These are phyloP conservation scores for Chrysanthemum seticuspe DNA, from an alignment of 129 eudicot genomes.

Conservation along the genomic window DNA sequence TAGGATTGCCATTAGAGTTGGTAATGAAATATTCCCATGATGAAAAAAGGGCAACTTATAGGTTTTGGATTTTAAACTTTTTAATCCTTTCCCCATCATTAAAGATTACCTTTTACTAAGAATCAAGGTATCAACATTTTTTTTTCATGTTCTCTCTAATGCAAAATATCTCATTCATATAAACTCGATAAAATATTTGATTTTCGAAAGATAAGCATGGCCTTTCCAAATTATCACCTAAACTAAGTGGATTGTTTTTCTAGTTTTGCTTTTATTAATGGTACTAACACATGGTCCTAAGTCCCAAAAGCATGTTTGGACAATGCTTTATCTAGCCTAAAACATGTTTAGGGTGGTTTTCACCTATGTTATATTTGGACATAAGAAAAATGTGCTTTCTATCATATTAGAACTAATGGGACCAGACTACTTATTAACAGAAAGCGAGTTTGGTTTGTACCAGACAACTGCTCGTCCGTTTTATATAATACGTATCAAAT, in stretches of 20 bases:
- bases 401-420: neutral
- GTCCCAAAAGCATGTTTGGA: neutral
- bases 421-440: neutral
- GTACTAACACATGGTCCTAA: neutral
- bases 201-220: neutral
- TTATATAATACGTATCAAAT: neutral
- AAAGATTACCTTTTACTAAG: conserved; percentile 18
- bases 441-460: conserved; percentile 12
- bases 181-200: neutral
- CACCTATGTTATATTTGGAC: neutral
- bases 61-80: conserved; percentile 37
- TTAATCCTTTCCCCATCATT: conserved; percentile 34
- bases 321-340: conserved; percentile 8
- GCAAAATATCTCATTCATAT: neutral
- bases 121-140: neutral
- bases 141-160: neutral
- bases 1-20: conserved; percentile 36
- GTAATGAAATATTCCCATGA: conserved; percentile 45
- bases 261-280: neutral
- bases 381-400: neutral
- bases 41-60: conserved; percentile 20
- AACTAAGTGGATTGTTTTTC: neutral
- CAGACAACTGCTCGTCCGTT: neutral
- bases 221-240: neutral
- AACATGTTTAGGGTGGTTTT: conserved; percentile 16